These are phyloP conservation scores for Arthrobotrys musiformis DNA, from an alignment of 2,329 filamentous ascomycete species.

Conservation along the genomic window DNA sequence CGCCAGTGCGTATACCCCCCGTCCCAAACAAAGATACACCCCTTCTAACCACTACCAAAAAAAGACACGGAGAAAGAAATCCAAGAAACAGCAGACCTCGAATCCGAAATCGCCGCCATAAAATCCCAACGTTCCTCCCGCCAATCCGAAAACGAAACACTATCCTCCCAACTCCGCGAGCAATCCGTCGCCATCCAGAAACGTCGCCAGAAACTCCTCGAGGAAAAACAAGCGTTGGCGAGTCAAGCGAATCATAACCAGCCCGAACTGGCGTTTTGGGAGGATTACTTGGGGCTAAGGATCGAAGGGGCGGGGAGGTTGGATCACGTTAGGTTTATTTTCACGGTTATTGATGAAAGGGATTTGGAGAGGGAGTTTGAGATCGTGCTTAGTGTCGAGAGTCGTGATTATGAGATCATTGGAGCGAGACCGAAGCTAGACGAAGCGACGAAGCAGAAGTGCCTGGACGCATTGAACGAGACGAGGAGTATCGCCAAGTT, in stretches of 20 bases:
- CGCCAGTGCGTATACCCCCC: constrained; percentile 50
- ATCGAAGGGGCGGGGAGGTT: constrained; percentile 89
- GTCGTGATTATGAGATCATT: constrained; percentile 84
- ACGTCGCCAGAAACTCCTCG: constrained; percentile 56
- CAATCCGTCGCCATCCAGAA: constrained; percentile 76
- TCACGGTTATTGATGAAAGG: constrained; percentile 83
- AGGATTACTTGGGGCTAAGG: constrained; percentile 84
- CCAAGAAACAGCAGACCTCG: constrained; percentile 80
- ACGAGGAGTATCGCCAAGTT: constrained; percentile 76
- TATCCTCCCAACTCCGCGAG: constrained; percentile 72
- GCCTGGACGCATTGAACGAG: constrained; percentile 84
- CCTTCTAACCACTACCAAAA: constrained; percentile 22
- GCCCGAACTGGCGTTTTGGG: constrained; percentile 96
- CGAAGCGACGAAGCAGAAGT: constrained; percentile 77
- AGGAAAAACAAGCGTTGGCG: constrained; percentile 76
- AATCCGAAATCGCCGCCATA: constrained; percentile 71
- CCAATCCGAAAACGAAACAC: constrained; percentile 68
- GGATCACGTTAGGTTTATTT: constrained; percentile 89
- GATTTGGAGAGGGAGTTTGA: constrained; percentile 90
- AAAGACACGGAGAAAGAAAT: constrained; percentile 60
- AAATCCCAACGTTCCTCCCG: constrained; percentile 72
- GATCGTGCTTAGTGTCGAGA: constrained; percentile 88
- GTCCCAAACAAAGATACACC: neutral
- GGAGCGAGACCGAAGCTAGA: constrained; percentile 85
- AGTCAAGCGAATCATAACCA: constrained; percentile 87